Conservation (phyloP, 2,329 filamentous ascomycete species). For the Coleophoma cylindrospora region DNA sequence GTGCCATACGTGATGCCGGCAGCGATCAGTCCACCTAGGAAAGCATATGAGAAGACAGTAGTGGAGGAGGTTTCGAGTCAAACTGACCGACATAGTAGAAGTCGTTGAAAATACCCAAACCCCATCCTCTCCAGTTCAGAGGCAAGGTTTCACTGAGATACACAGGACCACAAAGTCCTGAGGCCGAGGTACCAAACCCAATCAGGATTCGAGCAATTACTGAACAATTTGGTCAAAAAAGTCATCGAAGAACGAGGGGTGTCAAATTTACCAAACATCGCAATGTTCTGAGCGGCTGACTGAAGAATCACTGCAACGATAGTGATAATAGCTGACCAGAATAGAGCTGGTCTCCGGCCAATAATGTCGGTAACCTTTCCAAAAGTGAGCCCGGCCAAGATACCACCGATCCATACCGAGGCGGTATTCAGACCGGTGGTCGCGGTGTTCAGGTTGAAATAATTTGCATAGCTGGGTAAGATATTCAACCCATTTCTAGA, state of each 20-base stretch:
- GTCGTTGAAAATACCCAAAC: slow-evolving; percentile 33
- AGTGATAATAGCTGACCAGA: neutral
- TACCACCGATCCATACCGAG: slow-evolving; percentile 45
- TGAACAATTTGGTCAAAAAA: neutral
- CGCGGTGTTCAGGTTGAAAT: slow-evolving; percentile 45
- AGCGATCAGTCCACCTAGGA: slow-evolving; percentile 28
- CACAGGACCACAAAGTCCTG: slow-evolving; percentile 36
- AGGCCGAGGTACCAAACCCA: slow-evolving; percentile 7
- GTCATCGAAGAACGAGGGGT: too few relatives aligned
- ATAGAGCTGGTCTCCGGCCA: slow-evolving; percentile 17
- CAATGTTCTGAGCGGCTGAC: slow-evolving; percentile 2
- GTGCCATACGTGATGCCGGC: slow-evolving; percentile 28
- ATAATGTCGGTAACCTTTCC: slow-evolving; percentile 29
- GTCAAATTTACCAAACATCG: slow-evolving; percentile 3
- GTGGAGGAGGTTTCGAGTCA: neutral
- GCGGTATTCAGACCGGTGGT: slow-evolving; percentile 50
- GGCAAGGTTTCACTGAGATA: slow-evolving; percentile 46
- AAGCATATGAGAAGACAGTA: too few relatives aligned
- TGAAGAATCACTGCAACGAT: slow-evolving; percentile 2
- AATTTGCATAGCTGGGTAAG: slow-evolving; percentile 48
- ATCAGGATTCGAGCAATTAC: slow-evolving; percentile 6
- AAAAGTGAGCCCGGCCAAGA: slow-evolving; percentile 35
- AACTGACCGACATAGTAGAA: slow-evolving; percentile 21
- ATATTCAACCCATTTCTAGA: slow-evolving; percentile 46
- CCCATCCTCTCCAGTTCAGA: slow-evolving; percentile 37